Evolutionary conservation across 768 basidiomycete species (phyloP).

Genomic region (Rhodotorula taiwanensis): DNA sequence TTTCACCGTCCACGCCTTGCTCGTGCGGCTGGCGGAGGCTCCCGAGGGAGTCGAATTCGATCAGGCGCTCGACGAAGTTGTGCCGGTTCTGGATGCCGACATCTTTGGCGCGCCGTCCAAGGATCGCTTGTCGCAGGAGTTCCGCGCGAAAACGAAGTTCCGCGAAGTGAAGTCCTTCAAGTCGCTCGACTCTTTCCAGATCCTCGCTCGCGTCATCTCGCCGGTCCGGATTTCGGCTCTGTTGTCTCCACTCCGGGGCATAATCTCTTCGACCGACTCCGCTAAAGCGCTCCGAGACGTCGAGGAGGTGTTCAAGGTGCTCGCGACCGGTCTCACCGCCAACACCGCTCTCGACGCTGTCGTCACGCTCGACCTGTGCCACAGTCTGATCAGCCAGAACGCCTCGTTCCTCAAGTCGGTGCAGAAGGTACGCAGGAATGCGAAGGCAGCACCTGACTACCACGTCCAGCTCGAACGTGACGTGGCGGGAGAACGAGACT

Average conservation of each 20-base stretch:
- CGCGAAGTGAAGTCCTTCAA: constrained; percentile 78
- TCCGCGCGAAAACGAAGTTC: constrained; percentile 74
- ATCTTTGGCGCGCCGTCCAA: constrained; percentile 90
- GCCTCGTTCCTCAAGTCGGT: constrained; percentile 64
- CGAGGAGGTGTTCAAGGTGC: constrained; percentile 78
- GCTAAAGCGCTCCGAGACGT: constrained; percentile 71
- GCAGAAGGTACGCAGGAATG: constrained; percentile 19
- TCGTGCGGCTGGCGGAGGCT: constrained; percentile 57
- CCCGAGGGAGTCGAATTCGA: constrained; percentile 55
- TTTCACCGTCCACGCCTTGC: constrained; percentile 68
- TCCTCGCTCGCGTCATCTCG: constrained; percentile 69
- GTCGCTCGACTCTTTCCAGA: constrained; percentile 75
- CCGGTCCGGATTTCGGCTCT: constrained; percentile 68
- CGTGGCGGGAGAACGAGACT: constrained; percentile 42
- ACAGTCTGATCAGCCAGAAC: constrained; percentile 85
- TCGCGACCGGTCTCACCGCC: constrained; percentile 74
- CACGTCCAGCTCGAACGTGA: constrained; percentile 75
- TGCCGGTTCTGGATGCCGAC: constrained; percentile 73
- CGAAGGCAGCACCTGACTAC: constrained; percentile 33
- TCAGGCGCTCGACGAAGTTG: constrained; percentile 66
- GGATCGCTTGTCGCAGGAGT: constrained; percentile 78
- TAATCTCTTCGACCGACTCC: constrained; percentile 79
- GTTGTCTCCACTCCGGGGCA: constrained; percentile 67
- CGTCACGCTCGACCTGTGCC: constrained; percentile 72
- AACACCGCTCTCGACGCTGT: constrained; percentile 64